A percentile compares a stretch with the other conserved stretches of the same genome.
Conservation (phyloP, 495 filamentous ascomycete species). For the Baudoinia panamericana region DNA sequence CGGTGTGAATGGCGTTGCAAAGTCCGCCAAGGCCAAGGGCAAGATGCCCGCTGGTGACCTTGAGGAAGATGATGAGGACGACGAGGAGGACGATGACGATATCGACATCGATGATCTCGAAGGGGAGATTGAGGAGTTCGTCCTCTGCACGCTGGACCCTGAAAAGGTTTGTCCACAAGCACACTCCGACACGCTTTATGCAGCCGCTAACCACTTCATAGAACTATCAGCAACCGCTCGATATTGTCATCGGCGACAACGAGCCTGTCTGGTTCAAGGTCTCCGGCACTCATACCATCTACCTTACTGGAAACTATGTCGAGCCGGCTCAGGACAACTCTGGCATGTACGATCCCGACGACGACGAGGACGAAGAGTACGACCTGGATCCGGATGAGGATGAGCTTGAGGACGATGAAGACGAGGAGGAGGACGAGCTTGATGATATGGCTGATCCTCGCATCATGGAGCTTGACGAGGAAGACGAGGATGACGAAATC, state of each 20-base stretch:
- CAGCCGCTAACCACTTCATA: conserved; percentile 35
- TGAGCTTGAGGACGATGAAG: conserved; percentile 50
- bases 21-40: conserved; percentile 52
- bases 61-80: conserved; percentile 45
- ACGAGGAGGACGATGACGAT: conserved; percentile 46
- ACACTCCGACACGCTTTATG: too few relatives aligned
- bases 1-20: conserved; percentile 53
- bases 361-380: conserved; percentile 61
- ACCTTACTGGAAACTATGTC: conserved; percentile 92
- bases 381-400: conserved; percentile 73
- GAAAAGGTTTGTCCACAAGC: conserved; percentile 45
- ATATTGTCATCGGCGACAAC: conserved; percentile 73
- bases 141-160: conserved; percentile 87
- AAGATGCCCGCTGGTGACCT: conserved; percentile 52
- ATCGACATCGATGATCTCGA: conserved; percentile 61
- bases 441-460: conserved; percentile 66
- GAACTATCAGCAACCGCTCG: conserved; percentile 90
- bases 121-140: conserved; percentile 73
- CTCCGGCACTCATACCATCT: conserved; percentile 75
- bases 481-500: conserved; percentile 68
- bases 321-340: conserved; percentile 40
- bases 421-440: conserved; percentile 73
- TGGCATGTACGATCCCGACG: conserved; percentile 44
- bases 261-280: conserved; percentile 87
- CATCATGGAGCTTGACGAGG: conserved; percentile 71